phyloP scores from a whole-genome alignment of 352 stramenopile species.

The Pythium dissimile region DNA sequence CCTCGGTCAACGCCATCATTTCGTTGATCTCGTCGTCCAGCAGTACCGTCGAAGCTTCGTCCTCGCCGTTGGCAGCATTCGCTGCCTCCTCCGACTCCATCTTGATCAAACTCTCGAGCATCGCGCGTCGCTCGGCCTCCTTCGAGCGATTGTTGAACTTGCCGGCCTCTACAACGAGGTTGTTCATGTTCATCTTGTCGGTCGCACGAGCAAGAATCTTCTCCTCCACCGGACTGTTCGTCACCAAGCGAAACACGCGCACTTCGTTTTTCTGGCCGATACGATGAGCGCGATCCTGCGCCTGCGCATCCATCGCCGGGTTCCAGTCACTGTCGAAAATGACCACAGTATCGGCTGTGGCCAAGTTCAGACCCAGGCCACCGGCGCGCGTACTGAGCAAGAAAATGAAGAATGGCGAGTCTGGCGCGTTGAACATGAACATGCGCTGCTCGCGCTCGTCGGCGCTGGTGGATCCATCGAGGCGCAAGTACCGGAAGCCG shows the following conservation, averaged over 20 bases:
- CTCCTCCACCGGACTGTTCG: conserved; percentile 85
- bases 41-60: conserved; percentile 63
- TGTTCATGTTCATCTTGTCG: conserved; percentile 92
- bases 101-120: conserved; percentile 86
- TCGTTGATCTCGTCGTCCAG: conserved; percentile 86
- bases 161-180: conserved; percentile 84
- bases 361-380: conserved; percentile 97
- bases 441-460: conserved; percentile 97
- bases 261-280: conserved; percentile 92
- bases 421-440: conserved; percentile 96
- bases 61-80: conserved; percentile 53
- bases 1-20: conserved; percentile 88
- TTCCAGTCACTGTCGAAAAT: conserved; percentile 99
- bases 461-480: conserved; percentile 96
- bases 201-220: conserved; percentile 85
- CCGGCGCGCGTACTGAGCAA: conserved; percentile 96
- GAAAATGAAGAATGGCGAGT: conserved; percentile 94
- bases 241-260: conserved; percentile 82
- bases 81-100: conserved; percentile 86
- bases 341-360: conserved; percentile 98
- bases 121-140: conserved; percentile 76
- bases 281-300: conserved; percentile 89
- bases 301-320: conserved; percentile 94
- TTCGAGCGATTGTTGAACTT: conserved; percentile 89
- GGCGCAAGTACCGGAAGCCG: conserved; percentile 92